Evolutionary conservation across 1,139 yeast genomes (phyloP).

Genomic region (Candida mesenterica): DNA sequence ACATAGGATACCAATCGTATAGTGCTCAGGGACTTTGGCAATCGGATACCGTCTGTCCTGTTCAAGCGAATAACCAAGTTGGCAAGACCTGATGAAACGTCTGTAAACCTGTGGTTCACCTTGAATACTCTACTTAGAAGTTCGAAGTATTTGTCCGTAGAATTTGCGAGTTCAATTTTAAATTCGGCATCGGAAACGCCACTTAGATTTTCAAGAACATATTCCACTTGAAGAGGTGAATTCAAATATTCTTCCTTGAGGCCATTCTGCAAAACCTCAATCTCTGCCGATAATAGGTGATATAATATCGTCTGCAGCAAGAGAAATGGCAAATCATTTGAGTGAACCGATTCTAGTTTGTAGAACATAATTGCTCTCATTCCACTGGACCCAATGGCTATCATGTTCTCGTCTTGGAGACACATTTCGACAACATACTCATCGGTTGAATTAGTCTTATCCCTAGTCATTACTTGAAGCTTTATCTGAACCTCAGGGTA

Average conservation of each 20-base stretch:
- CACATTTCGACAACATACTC: slow-evolving; percentile 29
- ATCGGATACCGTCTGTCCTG: neutral
- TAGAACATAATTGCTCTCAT: slow-evolving; percentile 44
- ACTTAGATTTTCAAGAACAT: neutral
- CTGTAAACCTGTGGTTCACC: neutral
- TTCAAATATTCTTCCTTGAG: neutral
- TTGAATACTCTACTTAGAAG: slow-evolving; percentile 2
- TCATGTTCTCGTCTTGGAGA: slow-evolving; percentile 30
- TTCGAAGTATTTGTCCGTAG: slow-evolving; percentile 2
- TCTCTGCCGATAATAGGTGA: slow-evolving; percentile 52
- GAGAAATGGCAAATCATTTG: slow-evolving; percentile 60
- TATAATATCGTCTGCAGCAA: slow-evolving; percentile 57
- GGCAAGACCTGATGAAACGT: slow-evolving; percentile 1
- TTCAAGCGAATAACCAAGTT: slow-evolving; percentile 2
- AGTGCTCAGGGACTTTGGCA: slow-evolving; percentile 9
- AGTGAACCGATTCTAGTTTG: slow-evolving; percentile 46
- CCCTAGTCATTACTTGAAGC: slow-evolving; percentile 10
- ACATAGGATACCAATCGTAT: slow-evolving; percentile 11
- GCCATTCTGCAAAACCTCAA: slow-evolving; percentile 14
- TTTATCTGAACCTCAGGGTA: slow-evolving; percentile 12
- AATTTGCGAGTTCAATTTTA: neutral
- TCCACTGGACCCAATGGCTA: slow-evolving; percentile 37
- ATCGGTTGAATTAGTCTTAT: slow-evolving; percentile 5
- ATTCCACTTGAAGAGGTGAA: slow-evolving; percentile 1
- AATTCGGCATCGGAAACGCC: slow-evolving; percentile 1